phyloP scores from a whole-genome alignment of 352 stramenopile species.

The Phytophthora pisi region DNA sequence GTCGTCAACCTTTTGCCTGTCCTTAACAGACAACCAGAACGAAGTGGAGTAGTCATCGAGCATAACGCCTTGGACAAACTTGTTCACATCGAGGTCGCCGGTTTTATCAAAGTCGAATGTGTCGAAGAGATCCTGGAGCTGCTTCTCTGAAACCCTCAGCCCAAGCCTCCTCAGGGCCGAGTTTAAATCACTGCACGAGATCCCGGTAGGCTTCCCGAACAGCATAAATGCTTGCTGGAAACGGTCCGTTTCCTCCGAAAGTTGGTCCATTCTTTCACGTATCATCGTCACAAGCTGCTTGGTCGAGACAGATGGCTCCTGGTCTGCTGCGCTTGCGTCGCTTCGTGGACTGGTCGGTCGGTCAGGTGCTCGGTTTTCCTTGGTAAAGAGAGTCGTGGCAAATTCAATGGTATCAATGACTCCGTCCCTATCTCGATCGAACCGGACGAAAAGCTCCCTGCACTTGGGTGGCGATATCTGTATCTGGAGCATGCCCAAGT shows the following conservation, averaged over 20 bases:
- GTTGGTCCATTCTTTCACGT: slow-evolving; percentile 67
- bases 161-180: slow-evolving; percentile 58
- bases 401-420: slow-evolving; percentile 77
- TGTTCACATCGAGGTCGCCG: slow-evolving; percentile 78
- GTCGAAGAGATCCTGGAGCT: slow-evolving; percentile 66
- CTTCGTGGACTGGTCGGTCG: slow-evolving; percentile 27
- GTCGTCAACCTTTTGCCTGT: slow-evolving; percentile 63
- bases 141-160: slow-evolving; percentile 54
- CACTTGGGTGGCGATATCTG: slow-evolving; percentile 60
- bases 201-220: slow-evolving; percentile 68
- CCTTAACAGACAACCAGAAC: slow-evolving; percentile 60
- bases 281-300: slow-evolving; percentile 64
- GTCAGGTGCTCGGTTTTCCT: slow-evolving; percentile 35
- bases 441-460: slow-evolving; percentile 63
- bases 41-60: slow-evolving; percentile 69
- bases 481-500: slow-evolving; percentile 63
- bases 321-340: slow-evolving; percentile 21
- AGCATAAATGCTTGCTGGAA: slow-evolving; percentile 81
- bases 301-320: slow-evolving; percentile 52
- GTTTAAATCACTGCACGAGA: slow-evolving; percentile 61
- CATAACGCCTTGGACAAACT: slow-evolving; percentile 82
- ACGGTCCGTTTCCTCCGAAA: slow-evolving; percentile 69
- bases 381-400: slow-evolving; percentile 56
- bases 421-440: slow-evolving; percentile 64
- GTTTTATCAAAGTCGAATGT: slow-evolving; percentile 82